Base-by-base conservation (phyloP, 108 stramenopile genomes). In the Conticribra weissflogii region DNA sequence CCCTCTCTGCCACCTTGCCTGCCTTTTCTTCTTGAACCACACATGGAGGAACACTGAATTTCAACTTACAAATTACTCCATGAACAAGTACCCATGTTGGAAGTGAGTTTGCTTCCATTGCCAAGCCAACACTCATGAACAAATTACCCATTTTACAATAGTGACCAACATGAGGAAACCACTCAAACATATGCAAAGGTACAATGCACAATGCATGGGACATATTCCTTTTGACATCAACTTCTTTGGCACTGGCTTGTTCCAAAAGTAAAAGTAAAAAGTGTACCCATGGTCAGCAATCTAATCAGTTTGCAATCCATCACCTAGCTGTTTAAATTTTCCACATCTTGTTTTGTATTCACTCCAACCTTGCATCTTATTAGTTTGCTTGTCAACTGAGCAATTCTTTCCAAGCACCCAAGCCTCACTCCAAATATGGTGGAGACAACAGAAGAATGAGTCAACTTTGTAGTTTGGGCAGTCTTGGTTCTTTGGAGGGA, bases 41-140 rank as follows among this genome's bases (percentile, higher is more conserved):
- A 46, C 36, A 46, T 17, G 19, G n/a, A 4, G n/a, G n/a, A n/a
- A n/a, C n/a, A n/a, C n/a, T n/a, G n/a, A n/a, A n/a, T n/a, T n/a
- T n/a, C n/a, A n/a, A n/a, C n/a, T n/a, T 63, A 27, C 62, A n/a
- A 46, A 63, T 48, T 46, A 63, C 62, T 47, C 62, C 62, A 25
- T 63, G 62, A 22, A 63, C 44, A 41, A 33, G 18, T 1, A 47
- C 62, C 29, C 28, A 28, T 17, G 46, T 23, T 17, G 44, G 45
- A 16, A 63, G 44, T 16, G 4, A 4, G 23, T n/a, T 28, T 18
- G 57, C n/a, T 18, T 33, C 57, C 4, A 12, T 17, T 59, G 57
- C 57, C 16, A 59, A 41, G 9, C 5, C 5, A 4, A 59, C 57
- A 17, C 23, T 28, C 16, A 21, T 22, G 16, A 59, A 59, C 3